Conservation (phyloP, 768 basidiomycete genomes). For the Botryobasidium botryosum region DNA sequence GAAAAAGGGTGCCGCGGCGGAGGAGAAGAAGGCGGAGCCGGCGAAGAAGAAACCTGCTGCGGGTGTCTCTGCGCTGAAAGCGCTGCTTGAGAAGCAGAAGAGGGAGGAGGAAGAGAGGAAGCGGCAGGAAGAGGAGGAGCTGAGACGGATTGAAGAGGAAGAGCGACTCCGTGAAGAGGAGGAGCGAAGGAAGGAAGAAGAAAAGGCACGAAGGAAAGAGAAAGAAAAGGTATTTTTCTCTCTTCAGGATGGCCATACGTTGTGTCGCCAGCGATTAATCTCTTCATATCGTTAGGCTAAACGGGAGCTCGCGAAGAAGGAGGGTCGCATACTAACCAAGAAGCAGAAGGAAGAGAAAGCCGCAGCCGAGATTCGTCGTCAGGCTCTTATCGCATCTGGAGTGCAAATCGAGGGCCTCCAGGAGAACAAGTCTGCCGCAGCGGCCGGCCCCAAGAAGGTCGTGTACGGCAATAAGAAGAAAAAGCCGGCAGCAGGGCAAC, state of each 20-base stretch:
- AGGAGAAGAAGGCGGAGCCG: slow-evolving; percentile 35
- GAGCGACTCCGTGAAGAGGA: slow-evolving; percentile 65
- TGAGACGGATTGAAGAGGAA: slow-evolving; percentile 73
- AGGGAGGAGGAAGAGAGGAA: slow-evolving; percentile 71
- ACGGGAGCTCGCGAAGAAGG: slow-evolving; percentile 78
- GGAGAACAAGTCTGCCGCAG: slow-evolving; percentile 28
- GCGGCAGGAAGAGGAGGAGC: slow-evolving; percentile 57
- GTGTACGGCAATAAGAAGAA: slow-evolving; percentile 76
- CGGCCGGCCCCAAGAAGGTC: slow-evolving; percentile 43
- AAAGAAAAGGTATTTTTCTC: slow-evolving; percentile 41
- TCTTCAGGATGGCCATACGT: not conserved
- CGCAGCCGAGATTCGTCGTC: slow-evolving; percentile 75
- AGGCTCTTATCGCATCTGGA: slow-evolving; percentile 80
- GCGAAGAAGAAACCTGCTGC: slow-evolving; percentile 34
- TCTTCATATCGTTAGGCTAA: slow-evolving; percentile 42
- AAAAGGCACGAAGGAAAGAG: slow-evolving; percentile 36
- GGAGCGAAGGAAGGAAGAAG: slow-evolving; percentile 58
- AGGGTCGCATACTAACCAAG: slow-evolving; percentile 88
- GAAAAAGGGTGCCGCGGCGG: slow-evolving; percentile 27
- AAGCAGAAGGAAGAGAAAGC: slow-evolving; percentile 92
- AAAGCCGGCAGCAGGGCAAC: slow-evolving; percentile 31
- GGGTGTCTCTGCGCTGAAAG: slow-evolving; percentile 68
- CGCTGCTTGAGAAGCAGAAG: slow-evolving; percentile 86
- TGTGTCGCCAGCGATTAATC: not conserved
- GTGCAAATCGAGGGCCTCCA: slow-evolving; percentile 83